Evolutionary conservation across 2,329 filamentous ascomycete genomes (phyloP), one percentile per base, ranked within the genome.

Genomic region (Fonsecaea erecta): DNA sequence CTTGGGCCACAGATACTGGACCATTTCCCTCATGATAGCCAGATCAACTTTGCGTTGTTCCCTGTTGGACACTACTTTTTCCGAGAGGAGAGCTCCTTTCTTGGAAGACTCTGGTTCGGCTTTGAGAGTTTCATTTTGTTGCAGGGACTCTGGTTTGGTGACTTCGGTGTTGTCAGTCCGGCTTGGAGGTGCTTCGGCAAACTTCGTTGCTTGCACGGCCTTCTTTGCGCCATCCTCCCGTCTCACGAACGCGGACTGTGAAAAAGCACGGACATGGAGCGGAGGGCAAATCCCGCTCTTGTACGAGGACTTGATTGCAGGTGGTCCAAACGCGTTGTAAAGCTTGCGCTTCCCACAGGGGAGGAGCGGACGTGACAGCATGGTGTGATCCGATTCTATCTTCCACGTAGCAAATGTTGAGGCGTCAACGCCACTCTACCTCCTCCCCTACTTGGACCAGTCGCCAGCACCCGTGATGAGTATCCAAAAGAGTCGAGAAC

Each of bases 1-100:
- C 79, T 95, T 96, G 24, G 95, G 95, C 95, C 95, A 99, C 24
- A 99, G 82, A 77, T 99, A 99, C 68, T 89, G 89, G 66, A 90
- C 89, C 94, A 99, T 98, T 77, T 99, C 94, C 79, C 91, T 96
- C 84, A 99, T 95, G 71, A 99, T 99, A 54, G 93, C 93, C 94
- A 94, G 97, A 75, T 99, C 95, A 8, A 93, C 94, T 80, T 93
- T 96, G 72, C 95, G 88, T 83, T 99, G 96, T 79, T 97, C 92
- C 73, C 93, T 88, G 21, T 88, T 89, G 57, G 87, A 88, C 74
- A 86, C 75, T 1, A 86, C 88, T 67, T 90, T 84, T 74, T 90
- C 83, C 12, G 84, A 80, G 21, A 90, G 85, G 51, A 93, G 78
- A 32, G 86, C 83, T 71, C 89, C 87, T 64, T 79, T 78, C 60